A percentile compares a stretch with the other conserved stretches of the same genome.
These are phyloP conservation scores for Dendrobium officinale DNA, from an alignment of 106 monocot genomes.

Conservation along the genomic window DNA sequence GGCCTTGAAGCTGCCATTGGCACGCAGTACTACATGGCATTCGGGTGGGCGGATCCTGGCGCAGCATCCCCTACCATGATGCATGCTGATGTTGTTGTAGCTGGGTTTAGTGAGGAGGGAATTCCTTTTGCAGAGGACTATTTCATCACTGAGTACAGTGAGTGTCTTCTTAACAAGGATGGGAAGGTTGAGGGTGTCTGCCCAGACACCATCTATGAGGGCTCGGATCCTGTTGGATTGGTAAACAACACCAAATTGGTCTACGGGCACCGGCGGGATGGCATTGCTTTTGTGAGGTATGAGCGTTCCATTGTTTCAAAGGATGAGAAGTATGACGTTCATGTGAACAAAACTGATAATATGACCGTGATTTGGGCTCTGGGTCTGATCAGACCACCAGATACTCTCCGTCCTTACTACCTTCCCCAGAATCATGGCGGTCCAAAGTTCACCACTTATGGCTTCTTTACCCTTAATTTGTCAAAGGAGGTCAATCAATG, in stretches of 20 bases:
- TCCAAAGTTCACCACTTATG: slow-evolving; percentile 30
- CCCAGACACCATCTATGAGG: slow-evolving; percentile 79
- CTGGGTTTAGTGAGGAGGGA: slow-evolving; percentile 78
- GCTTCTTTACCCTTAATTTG: slow-evolving; percentile 62
- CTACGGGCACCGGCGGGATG: slow-evolving; percentile 82
- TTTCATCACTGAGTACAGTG: slow-evolving; percentile 68
- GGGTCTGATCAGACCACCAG: slow-evolving; percentile 64
- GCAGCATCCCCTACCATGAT: slow-evolving; percentile 49
- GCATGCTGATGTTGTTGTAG: slow-evolving; percentile 50
- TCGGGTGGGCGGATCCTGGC: slow-evolving; percentile 72
- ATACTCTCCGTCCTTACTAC: slow-evolving; percentile 59
- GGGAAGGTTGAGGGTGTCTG: slow-evolving; percentile 73
- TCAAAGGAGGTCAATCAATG: slow-evolving; percentile 54
- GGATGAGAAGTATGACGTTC: slow-evolving; percentile 80
- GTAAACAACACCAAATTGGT: slow-evolving; percentile 71
- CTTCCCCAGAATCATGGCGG: slow-evolving; percentile 88
- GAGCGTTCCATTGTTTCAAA: slow-evolving; percentile 33
- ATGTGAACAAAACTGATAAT: slow-evolving; percentile 28
- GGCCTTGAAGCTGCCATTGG: slow-evolving; percentile 71
- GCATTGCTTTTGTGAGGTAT: slow-evolving; percentile 73
- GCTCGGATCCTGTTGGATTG: slow-evolving; percentile 37
- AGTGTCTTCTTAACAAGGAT: slow-evolving; percentile 69
- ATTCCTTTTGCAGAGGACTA: slow-evolving; percentile 85
- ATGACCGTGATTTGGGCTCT: slow-evolving; percentile 90
- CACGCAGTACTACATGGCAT: slow-evolving; percentile 84